Evolutionary conservation across 805 yeast species (phyloP).

Genomic region (Metschnikowia cerradonensis): DNA sequence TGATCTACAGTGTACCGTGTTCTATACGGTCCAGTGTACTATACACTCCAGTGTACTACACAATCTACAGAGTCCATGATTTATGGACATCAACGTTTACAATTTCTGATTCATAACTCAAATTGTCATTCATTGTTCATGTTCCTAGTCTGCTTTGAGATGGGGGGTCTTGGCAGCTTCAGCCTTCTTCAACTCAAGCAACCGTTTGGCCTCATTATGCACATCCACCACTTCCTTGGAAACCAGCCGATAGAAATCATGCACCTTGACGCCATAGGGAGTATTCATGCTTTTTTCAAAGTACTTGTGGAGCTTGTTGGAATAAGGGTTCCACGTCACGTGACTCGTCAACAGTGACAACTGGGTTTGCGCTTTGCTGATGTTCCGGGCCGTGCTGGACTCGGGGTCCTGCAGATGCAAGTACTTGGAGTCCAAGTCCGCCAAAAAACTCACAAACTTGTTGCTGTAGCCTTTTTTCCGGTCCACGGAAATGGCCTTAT

Average conservation of each 20-base stretch:
- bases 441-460: conserved; percentile 54
- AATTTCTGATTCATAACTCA: no score
- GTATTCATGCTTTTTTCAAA: conserved; percentile 43
- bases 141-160: no score
- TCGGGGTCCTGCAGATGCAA: conserved; percentile 54
- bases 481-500: conserved; percentile 61
- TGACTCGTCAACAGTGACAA: conserved; percentile 36
- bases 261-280: conserved; percentile 56
- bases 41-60: no score
- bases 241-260: conserved; percentile 53
- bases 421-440: conserved; percentile 54
- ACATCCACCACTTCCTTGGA: conserved; percentile 58
- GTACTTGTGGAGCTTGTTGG: conserved; percentile 39
- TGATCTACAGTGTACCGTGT: no score
- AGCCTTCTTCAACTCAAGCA: conserved; percentile 51
- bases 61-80: no score
- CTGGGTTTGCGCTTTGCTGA: conserved; percentile 25
- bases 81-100: no score
- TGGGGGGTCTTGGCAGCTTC: no score
- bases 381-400: conserved; percentile 30
- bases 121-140: no score
- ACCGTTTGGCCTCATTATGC: conserved; percentile 69
- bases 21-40: no score
- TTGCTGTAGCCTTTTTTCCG: conserved; percentile 57
- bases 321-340: conserved; percentile 30